Base-by-base conservation (phyloP, 768 basidiomycete genomes). In the Heimioporus sp. region DNA sequence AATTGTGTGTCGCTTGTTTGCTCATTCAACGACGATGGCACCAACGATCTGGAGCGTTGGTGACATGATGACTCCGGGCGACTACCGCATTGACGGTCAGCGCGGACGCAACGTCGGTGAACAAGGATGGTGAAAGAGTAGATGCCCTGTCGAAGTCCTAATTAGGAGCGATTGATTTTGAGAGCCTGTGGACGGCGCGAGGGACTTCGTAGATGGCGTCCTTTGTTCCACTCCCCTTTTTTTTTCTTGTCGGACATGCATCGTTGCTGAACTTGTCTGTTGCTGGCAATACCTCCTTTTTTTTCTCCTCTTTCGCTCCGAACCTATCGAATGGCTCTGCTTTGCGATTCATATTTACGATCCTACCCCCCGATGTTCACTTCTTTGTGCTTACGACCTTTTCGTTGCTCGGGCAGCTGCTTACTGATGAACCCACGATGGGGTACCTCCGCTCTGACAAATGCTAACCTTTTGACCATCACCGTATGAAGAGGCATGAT, bases 1-100 rank as follows among this genome's bases (percentile, higher is more conserved):
- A 67, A 46, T n/a, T 67, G 69, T 0, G 15, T 59, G 9, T 69
- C 67, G 2, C 4, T 69, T 67, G 1, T 71, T 69, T 46, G 53
- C 51, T 15, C 63, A 51, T 35, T 69, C 67, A 2, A 55, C 55
- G 42, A 55, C 55, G 42, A 56, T 16, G 1, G 52, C 67, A 43
- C 65, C 67, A 2, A 67, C 69, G 30, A 67, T 69, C 43, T 59
- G 63, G 5, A 70, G 68, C 41, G 53, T 69, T 19, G 69, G 65
- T 12, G 56, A 56, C 21, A 69, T 69, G 15, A 69, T 67, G 15
- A 63, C 57, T 16, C 67, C 69, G 10, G 63, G 68, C 59, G 32
- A 59, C 59, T 20, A 59, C 59, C 13, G 57, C 68, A 19, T 57
- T 59, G 43, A 54, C 65, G 10, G 44, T 36, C 3, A 56, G 48